A percentile compares a stretch with the other conserved stretches of the same genome.
Evolutionary conservation across 192 early-diverging fungal genomes (phyloP).

Genomic region (Umbelopsis ramanniana): DNA sequence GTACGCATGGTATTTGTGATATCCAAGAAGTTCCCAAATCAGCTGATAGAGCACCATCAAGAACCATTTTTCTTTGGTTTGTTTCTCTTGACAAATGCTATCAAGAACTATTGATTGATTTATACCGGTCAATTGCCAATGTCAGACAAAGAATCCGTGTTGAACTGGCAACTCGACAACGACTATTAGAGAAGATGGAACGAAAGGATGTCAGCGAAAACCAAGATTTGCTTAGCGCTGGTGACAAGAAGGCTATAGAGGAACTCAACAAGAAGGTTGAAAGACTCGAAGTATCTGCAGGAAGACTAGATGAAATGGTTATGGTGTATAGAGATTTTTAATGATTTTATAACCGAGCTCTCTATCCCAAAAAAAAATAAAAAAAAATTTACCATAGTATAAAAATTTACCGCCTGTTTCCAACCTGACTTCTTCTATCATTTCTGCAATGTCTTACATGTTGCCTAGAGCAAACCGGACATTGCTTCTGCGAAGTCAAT

Average conservation of each 20-base stretch:
- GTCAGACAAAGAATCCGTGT: constrained; percentile 54
- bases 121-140: constrained; percentile 64
- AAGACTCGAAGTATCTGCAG: constrained; percentile 52
- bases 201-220: constrained; percentile 68
- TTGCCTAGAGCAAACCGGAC: not conserved
- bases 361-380: constrained; percentile 1
- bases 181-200: constrained; percentile 64
- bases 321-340: constrained; percentile 53
- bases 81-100: constrained; percentile 57
- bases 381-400: not conserved
- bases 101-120: constrained; percentile 49
- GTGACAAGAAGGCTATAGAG: constrained; percentile 53
- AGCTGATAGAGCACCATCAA: constrained; percentile 73
- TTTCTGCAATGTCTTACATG: not conserved
- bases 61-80: constrained; percentile 76
- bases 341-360: not conserved
- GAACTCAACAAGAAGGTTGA: constrained; percentile 47
- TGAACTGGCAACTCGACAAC: constrained; percentile 50
- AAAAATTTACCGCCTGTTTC: too few relatives aligned
- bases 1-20: constrained; percentile 46
- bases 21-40: constrained; percentile 71
- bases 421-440: too few relatives aligned
- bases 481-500: not conserved
- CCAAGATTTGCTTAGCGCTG: constrained; percentile 49
- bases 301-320: constrained; percentile 48